These are phyloP conservation scores for Teratosphaeria viscida DNA, from an alignment of 2,329 filamentous ascomycete genomes.

Conservation along the genomic window DNA sequence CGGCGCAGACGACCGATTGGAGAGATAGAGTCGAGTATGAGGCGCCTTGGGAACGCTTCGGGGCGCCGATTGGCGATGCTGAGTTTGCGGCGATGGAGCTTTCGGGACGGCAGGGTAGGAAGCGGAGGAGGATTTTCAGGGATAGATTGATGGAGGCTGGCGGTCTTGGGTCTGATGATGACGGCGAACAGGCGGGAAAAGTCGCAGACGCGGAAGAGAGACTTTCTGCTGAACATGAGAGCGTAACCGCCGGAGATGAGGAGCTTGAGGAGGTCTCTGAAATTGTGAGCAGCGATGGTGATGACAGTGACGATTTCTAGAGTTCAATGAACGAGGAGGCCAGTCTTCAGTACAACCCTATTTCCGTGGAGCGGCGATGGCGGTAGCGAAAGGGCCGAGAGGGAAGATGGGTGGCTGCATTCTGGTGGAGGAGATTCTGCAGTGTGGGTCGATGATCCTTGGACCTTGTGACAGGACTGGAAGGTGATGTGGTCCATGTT, in stretches of 20 bases:
- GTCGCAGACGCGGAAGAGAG: not conserved
- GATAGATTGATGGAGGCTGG: not conserved
- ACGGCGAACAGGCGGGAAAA: not conserved
- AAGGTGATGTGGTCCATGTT: too few relatives aligned
- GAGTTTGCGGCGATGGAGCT: slow-evolving; percentile 9
- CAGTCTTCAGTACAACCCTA: not conserved
- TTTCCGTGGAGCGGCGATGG: not conserved
- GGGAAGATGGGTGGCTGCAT: too few relatives aligned
- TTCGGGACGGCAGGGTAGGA: slow-evolving; percentile 5
- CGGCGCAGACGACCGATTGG: slow-evolving; percentile 34
- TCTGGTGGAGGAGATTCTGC: too few relatives aligned
- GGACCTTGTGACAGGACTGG: too few relatives aligned
- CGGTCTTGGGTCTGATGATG: not conserved
- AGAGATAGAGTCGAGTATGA: slow-evolving; percentile 35
- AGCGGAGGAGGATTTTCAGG: slow-evolving; percentile 2
- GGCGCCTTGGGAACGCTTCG: slow-evolving; percentile 38
- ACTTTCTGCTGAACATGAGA: not conserved
- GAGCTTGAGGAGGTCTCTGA: not conserved
- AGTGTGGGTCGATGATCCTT: too few relatives aligned
- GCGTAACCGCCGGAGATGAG: not conserved
- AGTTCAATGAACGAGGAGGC: not conserved
- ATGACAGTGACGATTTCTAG: not conserved
- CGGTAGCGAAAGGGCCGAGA: too few relatives aligned
- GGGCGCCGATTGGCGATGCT: not conserved
- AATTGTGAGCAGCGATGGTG: not conserved